Evolutionary conservation across 768 basidiomycete genomes (phyloP).

Genomic region (Peribolospora kevripleyi): DNA sequence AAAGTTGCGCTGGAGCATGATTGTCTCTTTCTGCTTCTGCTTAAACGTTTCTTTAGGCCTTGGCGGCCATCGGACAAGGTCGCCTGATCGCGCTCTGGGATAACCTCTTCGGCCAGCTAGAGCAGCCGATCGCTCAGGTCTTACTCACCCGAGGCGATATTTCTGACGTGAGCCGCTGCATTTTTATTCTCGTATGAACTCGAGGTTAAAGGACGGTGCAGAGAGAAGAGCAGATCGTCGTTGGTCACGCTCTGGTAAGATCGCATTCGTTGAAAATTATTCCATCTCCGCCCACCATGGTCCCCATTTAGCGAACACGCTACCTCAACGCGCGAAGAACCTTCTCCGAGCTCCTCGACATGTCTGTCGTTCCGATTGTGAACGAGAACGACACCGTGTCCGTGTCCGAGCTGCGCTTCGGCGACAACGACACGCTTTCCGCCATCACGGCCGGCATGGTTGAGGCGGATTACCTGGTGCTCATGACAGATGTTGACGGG

Average conservation of each 20-base stretch:
- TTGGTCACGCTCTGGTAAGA: too few relatives aligned
- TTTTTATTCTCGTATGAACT: not conserved
- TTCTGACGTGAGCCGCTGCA: conserved; percentile 44
- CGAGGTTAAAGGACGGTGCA: not conserved
- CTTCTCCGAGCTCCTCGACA: conserved; percentile 61
- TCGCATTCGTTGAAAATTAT: not conserved
- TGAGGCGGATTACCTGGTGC: conserved; percentile 87
- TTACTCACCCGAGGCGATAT: conserved; percentile 86
- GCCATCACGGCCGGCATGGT: conserved; percentile 96
- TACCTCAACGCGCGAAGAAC: conserved; percentile 95
- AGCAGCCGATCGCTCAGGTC: conserved; percentile 87
- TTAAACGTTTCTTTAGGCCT: conserved; percentile 31
- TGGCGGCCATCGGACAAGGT: conserved; percentile 93
- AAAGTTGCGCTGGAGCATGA: not conserved
- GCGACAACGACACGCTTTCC: conserved; percentile 93
- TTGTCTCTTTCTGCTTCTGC: not conserved
- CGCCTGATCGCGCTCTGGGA: conserved; percentile 91
- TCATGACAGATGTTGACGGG: conserved; percentile 88
- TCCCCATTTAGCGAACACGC: conserved; percentile 43
- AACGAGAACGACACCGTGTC: conserved; percentile 98
- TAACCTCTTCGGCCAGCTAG: conserved; percentile 77
- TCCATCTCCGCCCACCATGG: not conserved
- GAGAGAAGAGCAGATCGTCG: too few relatives aligned
- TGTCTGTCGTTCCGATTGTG: conserved; percentile 93
- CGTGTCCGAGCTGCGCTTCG: conserved; percentile 99